A percentile compares a stretch with the other conserved stretches of the same genome.
Conservation (phyloP, 768 basidiomycete species). For the Agrocybe pediades region DNA sequence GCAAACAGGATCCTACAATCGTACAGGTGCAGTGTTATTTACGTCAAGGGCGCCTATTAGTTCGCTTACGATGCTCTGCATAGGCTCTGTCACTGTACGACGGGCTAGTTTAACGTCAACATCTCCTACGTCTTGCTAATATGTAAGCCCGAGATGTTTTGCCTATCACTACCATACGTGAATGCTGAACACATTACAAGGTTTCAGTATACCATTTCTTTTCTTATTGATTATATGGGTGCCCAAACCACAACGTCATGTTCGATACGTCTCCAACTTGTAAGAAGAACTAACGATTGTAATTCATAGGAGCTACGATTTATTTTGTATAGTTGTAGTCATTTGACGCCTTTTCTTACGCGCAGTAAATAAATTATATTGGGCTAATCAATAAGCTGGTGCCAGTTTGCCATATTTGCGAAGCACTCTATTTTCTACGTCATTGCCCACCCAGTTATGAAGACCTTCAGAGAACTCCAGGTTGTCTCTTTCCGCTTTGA, state of each 20-base stretch:
- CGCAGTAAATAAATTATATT: constrained; percentile 19
- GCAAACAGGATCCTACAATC: constrained; percentile 98
- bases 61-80: neutral
- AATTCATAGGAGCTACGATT: too few species aligned
- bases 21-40: constrained; percentile 72
- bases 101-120: constrained; percentile 71
- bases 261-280: too few species aligned
- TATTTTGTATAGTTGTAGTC: constrained; percentile 1
- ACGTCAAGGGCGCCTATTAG: neutral
- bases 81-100: constrained; percentile 95
- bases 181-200: neutral
- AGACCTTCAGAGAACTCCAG: constrained; percentile 88
- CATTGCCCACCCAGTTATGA: constrained; percentile 82
- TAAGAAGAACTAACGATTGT: too few species aligned
- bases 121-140: neutral
- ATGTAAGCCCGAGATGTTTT: too few species aligned
- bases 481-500: constrained; percentile 91
- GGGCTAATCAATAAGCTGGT: constrained; percentile 25
- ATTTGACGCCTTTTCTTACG: neutral
- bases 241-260: too few species aligned
- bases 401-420: constrained; percentile 71
- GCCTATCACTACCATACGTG: too few species aligned
- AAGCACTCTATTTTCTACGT: constrained; percentile 78
- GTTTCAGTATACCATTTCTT: constrained; percentile 1
- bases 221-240: neutral